Percentiles rank a stretch among this genome's conserved stretches.
Conservation (phyloP, 371 early-diverging fungal genomes). For the Circinella umbellata region DNA sequence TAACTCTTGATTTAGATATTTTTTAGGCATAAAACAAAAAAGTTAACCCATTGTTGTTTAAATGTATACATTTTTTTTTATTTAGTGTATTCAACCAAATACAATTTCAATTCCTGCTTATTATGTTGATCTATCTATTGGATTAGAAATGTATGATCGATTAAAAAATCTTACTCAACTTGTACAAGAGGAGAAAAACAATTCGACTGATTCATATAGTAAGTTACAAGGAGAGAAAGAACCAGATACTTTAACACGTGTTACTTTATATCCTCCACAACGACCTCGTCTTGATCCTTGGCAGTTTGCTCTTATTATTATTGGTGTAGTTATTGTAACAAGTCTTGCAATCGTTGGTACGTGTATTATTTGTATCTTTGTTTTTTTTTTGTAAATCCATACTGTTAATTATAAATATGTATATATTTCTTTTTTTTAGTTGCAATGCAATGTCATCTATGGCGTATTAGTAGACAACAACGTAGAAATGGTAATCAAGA, state of each 20-base stretch:
- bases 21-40: too few relatives aligned
- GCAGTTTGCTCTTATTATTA: slow-evolving; percentile 56
- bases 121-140: slow-evolving; percentile 28
- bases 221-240: not conserved
- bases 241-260: slow-evolving; percentile 19
- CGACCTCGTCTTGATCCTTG: slow-evolving; percentile 42
- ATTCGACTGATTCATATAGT: not conserved
- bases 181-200: not conserved
- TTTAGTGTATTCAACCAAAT: slow-evolving; percentile 30
- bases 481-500: slow-evolving; percentile 13
- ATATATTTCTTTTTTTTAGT: not conserved
- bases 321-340: slow-evolving; percentile 47
- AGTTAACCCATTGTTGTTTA: too few relatives aligned
- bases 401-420: too few relatives aligned
- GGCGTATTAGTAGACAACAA: slow-evolving; percentile 18
- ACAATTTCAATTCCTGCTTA: slow-evolving; percentile 33
- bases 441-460: slow-evolving; percentile 27
- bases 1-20: not conserved
- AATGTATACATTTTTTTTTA: too few relatives aligned
- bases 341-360: slow-evolving; percentile 43
- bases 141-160: slow-evolving; percentile 22
- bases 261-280: slow-evolving; percentile 30
- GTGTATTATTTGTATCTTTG: too few relatives aligned
- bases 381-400: too few relatives aligned
- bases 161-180: slow-evolving; percentile 21